phyloP scores from a whole-genome alignment of 208 protist species.

The Trypanosoma platydactyli region DNA sequence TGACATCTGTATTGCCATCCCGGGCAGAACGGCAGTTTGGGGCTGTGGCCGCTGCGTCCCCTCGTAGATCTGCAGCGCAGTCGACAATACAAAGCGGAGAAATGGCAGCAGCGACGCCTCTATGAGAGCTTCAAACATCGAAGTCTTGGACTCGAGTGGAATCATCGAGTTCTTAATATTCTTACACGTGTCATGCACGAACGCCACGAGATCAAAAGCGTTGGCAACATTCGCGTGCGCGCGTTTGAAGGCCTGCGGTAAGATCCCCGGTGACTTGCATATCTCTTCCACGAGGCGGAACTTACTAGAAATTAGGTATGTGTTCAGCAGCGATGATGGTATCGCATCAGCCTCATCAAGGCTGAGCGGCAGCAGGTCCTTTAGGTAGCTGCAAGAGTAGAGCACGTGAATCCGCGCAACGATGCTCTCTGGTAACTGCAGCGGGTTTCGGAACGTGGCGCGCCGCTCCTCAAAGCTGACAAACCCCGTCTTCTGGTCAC shows the following conservation, averaged over 20 bases:
- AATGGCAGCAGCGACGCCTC: slow-evolving; percentile 43
- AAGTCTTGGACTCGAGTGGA: slow-evolving; percentile 42
- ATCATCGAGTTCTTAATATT: slow-evolving; percentile 66
- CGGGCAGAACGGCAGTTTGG: slow-evolving; percentile 4
- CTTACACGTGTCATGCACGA: slow-evolving; percentile 65
- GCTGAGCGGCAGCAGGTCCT: slow-evolving; percentile 70
- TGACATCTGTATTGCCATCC: slow-evolving; percentile 37
- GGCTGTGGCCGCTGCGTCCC: background rate
- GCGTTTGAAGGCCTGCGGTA: slow-evolving; percentile 47
- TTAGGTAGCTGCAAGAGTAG: slow-evolving; percentile 65
- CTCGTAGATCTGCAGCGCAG: slow-evolving; percentile 15
- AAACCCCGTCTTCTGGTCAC: slow-evolving; percentile 58
- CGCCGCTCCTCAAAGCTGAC: slow-evolving; percentile 62
- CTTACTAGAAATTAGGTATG: slow-evolving; percentile 56
- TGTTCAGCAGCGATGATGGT: slow-evolving; percentile 51
- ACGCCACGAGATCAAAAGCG: slow-evolving; percentile 53
- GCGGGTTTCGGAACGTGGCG: slow-evolving; percentile 72
- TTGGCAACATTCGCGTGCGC: slow-evolving; percentile 22
- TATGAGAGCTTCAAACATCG: slow-evolving; percentile 52
- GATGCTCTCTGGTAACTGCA: slow-evolving; percentile 45
- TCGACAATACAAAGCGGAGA: slow-evolving; percentile 28
- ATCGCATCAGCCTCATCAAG: slow-evolving; percentile 72
- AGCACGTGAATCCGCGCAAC: slow-evolving; percentile 65
- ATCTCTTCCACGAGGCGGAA: slow-evolving; percentile 65
- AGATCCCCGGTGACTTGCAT: slow-evolving; percentile 30